Percentiles rank a stretch among this genome's conserved stretches.
phyloP scores from a whole-genome alignment of 108 stramenopile species.

The Ochromonas danica region DNA sequence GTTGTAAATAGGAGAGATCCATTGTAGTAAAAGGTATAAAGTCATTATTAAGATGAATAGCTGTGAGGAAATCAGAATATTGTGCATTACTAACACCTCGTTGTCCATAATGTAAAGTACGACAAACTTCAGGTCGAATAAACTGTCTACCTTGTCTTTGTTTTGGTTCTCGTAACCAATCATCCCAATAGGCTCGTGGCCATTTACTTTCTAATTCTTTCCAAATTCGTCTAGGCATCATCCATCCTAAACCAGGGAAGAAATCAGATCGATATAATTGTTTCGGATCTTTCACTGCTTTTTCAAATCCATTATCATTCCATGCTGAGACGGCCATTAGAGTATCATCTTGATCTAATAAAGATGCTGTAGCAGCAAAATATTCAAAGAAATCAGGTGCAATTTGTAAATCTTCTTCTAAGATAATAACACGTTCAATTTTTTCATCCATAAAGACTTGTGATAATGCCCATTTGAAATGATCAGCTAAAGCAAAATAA shows the following conservation, averaged over 20 bases:
- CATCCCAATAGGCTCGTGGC: conserved; percentile 86
- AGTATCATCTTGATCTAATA: conserved; percentile 62
- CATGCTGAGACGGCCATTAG: conserved; percentile 83
- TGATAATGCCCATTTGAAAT: conserved; percentile 77
- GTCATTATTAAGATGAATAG: background rate
- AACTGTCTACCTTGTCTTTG: conserved; percentile 73
- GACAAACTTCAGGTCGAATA: conserved; percentile 70
- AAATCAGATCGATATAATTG: conserved; percentile 75
- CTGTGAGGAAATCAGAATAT: conserved; percentile 39
- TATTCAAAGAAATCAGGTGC: conserved; percentile 83
- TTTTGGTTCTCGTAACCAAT: conserved; percentile 84
- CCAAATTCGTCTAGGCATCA: conserved; percentile 75
- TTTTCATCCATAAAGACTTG: conserved; percentile 57
- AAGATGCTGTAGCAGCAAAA: conserved; percentile 70
- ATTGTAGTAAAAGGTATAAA: conserved; percentile 27
- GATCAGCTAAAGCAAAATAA: conserved; percentile 66
- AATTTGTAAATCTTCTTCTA: conserved; percentile 65
- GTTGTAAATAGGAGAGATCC: conserved; percentile 25
- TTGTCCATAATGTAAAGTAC: conserved; percentile 79
- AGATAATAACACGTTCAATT: conserved; percentile 68
- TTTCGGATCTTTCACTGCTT: conserved; percentile 54
- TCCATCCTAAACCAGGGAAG: conserved; percentile 93
- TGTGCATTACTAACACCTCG: conserved; percentile 66
- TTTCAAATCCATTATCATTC: conserved; percentile 81
- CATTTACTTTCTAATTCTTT: conserved; percentile 61